Conservation (phyloP, 805 yeast genomes). For the Saturnispora bothae region DNA sequence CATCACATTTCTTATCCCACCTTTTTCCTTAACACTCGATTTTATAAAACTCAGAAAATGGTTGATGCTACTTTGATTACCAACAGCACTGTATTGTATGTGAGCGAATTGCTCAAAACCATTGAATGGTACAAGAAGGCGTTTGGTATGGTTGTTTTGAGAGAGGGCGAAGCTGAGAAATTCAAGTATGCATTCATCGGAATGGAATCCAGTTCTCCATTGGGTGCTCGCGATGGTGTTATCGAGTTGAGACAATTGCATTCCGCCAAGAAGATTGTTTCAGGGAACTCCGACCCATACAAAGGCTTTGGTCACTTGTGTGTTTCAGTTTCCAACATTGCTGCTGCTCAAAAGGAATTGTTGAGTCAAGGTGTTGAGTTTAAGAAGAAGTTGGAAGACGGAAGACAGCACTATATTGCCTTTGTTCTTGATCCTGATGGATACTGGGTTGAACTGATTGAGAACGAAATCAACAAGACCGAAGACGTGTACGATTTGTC, state of each 20-base stretch:
- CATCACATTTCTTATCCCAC: too few relatives aligned
- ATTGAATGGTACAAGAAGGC: constrained; percentile 61
- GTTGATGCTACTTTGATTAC: constrained; percentile 31
- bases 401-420: constrained; percentile 88
- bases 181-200: constrained; percentile 65
- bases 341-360: constrained; percentile 45
- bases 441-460: constrained; percentile 90
- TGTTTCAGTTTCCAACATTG: constrained; percentile 74
- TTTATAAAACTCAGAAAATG: too few relatives aligned
- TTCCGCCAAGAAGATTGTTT: constrained; percentile 47
- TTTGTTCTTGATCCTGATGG: constrained; percentile 93
- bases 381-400: constrained; percentile 78
- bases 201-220: constrained; percentile 33
- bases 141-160: constrained; percentile 62
- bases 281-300: constrained; percentile 77
- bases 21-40: too few relatives aligned
- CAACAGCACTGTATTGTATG: constrained; percentile 71
- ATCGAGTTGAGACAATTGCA: constrained; percentile 72
- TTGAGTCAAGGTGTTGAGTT: constrained; percentile 57
- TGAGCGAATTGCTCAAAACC: constrained; percentile 69
- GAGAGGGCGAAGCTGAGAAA: constrained; percentile 41
- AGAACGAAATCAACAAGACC: constrained; percentile 36
- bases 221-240: constrained; percentile 47
- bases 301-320: constrained; percentile 95
- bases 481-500: constrained; percentile 30